Base-by-base conservation (phyloP, 768 basidiomycete species). In the Astraeus odoratus region DNA sequence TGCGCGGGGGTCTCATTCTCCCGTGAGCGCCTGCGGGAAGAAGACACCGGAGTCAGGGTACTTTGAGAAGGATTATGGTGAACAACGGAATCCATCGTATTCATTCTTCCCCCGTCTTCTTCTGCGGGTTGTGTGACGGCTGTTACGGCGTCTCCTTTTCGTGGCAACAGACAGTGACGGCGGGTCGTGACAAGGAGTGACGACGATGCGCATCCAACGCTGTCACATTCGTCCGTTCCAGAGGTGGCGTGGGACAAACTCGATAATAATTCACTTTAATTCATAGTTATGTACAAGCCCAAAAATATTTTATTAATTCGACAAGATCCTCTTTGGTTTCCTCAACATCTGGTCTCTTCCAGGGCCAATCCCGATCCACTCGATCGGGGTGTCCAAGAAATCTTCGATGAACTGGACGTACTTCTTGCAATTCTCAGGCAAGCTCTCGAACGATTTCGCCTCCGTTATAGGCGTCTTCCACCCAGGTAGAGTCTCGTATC, bases 341-440 rank as follows among this genome's bases (percentile, higher is more conserved):
- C 48, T 54, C 39, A 82, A 51, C 86, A 93, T 95, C 51, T 78
- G 81, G 51, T 90, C 85, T 47, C 94, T 66, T 15, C 72, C 87
- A 13, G 95, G 90, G 1, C 95, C 95, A 16, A 94, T 83, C 9
- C 95, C 95, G 42, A 97, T 91, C 86, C 89, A 98, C 65, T 84
- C 81, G 46, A 97, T 73, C 39, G 81, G 83, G 8, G 86, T 80
- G 8, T 72, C 73, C 16, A 89, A 62, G 60, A 72, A 83, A 16
- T 75, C 56, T 64, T 97, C 94, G 51, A 98, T 87, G 61, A 86
- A 97, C 48, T 77, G 76, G 43, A 98, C 70, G 63, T 98, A 99
- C 56, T 73, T 77, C 71, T 76, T 80, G 71, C 91, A 94, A 49
- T 86, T 84, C 33, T 77, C 77, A 0, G 96, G 96, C 5, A 99